These are phyloP conservation scores for Magnusiomyces suaveolens DNA, from an alignment of 1,139 yeast genomes.

Conservation along the genomic window DNA sequence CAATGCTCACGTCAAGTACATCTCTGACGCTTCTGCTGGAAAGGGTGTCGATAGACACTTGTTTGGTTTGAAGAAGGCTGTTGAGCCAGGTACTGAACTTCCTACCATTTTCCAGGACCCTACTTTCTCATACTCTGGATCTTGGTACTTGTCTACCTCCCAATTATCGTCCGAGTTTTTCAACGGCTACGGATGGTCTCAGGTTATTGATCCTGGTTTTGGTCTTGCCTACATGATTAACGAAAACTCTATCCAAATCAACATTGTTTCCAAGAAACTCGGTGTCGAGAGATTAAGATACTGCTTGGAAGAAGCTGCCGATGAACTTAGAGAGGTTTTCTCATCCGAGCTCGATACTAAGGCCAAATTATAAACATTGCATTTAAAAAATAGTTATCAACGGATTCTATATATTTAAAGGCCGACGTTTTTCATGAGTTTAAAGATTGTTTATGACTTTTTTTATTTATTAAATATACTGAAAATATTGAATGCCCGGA, in stretches of 20 bases:
- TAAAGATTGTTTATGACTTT: too few relatives aligned
- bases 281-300: constrained; percentile 58
- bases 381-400: not conserved
- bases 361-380: constrained; percentile 28
- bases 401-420: too few relatives aligned
- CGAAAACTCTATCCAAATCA: constrained; percentile 76
- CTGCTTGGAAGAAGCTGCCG: constrained; percentile 69
- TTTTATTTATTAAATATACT: too few relatives aligned
- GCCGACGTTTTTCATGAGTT: not conserved
- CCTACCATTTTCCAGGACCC: constrained; percentile 76
- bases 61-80: constrained; percentile 74
- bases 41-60: constrained; percentile 90
- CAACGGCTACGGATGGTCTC: constrained; percentile 95
- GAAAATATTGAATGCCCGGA: too few relatives aligned
- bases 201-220: constrained; percentile 87
- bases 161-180: constrained; percentile 82
- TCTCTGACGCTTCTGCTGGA: constrained; percentile 74
- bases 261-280: constrained; percentile 69
- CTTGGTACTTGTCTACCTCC: constrained; percentile 85
- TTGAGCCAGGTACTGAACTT: constrained; percentile 47
- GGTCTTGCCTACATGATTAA: constrained; percentile 93
- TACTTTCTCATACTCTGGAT: constrained; percentile 58
- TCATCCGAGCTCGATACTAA: constrained; percentile 27
- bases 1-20: constrained; percentile 63
- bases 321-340: constrained; percentile 66